Evolutionary conservation across 106 monocot genomes (phyloP).

Genomic region (Apostasia ramifera): DNA sequence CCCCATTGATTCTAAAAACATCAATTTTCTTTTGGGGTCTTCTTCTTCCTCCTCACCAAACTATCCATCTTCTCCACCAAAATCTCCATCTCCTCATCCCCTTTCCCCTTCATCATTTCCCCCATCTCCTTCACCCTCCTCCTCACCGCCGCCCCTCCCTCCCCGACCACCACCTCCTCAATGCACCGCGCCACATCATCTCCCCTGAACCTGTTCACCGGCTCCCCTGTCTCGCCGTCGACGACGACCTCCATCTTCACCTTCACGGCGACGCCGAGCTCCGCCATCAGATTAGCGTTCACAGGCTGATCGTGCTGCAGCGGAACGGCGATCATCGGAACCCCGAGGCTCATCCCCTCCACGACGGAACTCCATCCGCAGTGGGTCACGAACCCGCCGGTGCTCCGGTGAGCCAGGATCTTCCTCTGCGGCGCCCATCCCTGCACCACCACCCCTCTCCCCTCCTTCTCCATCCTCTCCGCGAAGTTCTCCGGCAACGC

Average conservation of each 20-base stretch:
- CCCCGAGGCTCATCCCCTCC: slow-evolving; percentile 38
- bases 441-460: slow-evolving; percentile 26
- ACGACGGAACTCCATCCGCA: slow-evolving; percentile 53
- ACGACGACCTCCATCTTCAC: slow-evolving; percentile 6
- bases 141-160: slow-evolving; percentile 13
- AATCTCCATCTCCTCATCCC: slow-evolving; percentile 11
- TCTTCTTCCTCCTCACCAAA: too few relatives aligned
- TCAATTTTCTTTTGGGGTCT: too few relatives aligned
- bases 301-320: slow-evolving; percentile 52
- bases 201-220: slow-evolving; percentile 9
- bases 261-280: slow-evolving; percentile 33
- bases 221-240: background rate
- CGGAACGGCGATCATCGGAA: slow-evolving; percentile 49
- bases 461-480: slow-evolving; percentile 13
- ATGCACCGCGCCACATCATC: slow-evolving; percentile 29
- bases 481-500: slow-evolving; percentile 5
- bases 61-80: slow-evolving; percentile 3
- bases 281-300: slow-evolving; percentile 33
- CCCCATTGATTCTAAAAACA: too few relatives aligned
- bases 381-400: slow-evolving; percentile 43
- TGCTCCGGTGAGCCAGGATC: slow-evolving; percentile 32
- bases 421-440: slow-evolving; percentile 63
- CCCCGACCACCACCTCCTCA: slow-evolving; percentile 6
- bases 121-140: slow-evolving; percentile 26
- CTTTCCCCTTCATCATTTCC: slow-evolving; percentile 11